phyloP scores from a whole-genome alignment of 2,329 filamentous ascomycete genomes.

The Colletotrichum coccodes region DNA sequence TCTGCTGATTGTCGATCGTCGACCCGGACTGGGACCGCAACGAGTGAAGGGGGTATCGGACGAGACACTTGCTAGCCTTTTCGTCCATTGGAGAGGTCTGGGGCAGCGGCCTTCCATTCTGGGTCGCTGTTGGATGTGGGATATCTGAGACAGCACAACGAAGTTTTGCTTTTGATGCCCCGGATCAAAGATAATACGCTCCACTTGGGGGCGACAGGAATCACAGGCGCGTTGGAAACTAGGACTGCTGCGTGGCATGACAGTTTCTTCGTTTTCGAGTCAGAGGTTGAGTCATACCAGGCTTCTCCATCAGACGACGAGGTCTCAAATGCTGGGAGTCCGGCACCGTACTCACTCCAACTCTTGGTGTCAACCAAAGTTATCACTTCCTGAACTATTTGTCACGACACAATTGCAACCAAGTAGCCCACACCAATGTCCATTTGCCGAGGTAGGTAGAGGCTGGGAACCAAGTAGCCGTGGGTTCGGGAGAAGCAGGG shows the following conservation, averaged over 20 bases:
- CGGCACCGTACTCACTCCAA: neutral
- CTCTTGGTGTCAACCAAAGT: neutral
- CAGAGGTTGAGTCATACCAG: neutral
- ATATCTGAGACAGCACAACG: neutral
- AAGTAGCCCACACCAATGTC: neutral
- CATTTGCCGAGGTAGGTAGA: neutral
- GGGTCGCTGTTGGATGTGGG: neutral
- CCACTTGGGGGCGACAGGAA: neutral
- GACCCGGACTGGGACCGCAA: neutral
- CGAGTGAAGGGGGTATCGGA: neutral
- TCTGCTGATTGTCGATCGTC: neutral
- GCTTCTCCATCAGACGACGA: neutral
- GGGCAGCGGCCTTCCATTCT: neutral
- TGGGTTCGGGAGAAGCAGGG: constrained; percentile 22
- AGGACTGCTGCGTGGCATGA: neutral
- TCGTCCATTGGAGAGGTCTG: neutral
- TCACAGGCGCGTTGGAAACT: neutral
- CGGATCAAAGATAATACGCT: neutral
- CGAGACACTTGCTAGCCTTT: neutral
- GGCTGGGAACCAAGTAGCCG: neutral
- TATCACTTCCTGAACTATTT: neutral
- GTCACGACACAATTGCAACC: neutral
- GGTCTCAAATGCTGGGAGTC: neutral
- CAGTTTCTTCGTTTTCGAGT: neutral
- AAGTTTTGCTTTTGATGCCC: neutral